These are phyloP conservation scores for Prunus yedoensis DNA, from an alignment of 331 rosid genomes.

Conservation along the genomic window DNA sequence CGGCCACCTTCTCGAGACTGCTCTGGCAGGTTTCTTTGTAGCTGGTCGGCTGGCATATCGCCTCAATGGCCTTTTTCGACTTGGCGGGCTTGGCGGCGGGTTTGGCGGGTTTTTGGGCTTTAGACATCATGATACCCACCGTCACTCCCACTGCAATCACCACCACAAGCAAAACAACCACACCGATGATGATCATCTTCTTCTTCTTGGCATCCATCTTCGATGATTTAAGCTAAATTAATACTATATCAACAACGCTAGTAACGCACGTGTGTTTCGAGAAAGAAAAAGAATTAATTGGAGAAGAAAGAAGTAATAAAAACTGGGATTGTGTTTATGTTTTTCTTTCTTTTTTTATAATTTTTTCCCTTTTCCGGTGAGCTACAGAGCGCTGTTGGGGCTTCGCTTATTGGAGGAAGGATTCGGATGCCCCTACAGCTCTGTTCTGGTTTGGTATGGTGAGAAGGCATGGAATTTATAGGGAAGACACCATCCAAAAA, in stretches of 20 bases:
- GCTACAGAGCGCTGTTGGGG: background rate
- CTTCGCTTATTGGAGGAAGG: background rate
- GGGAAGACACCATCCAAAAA: background rate
- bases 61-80: constrained; percentile 25
- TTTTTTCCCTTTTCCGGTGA: background rate
- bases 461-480: constrained; percentile 2
- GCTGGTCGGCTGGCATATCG: constrained; percentile 52
- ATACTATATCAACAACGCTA: background rate
- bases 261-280: background rate
- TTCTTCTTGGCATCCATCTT: constrained; percentile 28
- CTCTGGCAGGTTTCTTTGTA: constrained; percentile 53
- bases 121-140: constrained; percentile 36
- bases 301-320: background rate
- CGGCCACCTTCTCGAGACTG: constrained; percentile 18
- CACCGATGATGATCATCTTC: constrained; percentile 32
- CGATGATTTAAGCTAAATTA: background rate
- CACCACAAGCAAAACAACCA: constrained; percentile 33
- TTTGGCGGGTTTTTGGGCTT: background rate
- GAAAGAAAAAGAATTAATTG: background rate
- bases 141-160: constrained; percentile 53
- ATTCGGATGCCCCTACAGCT: constrained; percentile 22
- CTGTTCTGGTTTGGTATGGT: background rate
- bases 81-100: background rate
- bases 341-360: background rate
- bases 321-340: no score